Base-by-base conservation (phyloP, 2,329 filamentous ascomycete species). In the Fusarium sp. region DNA sequence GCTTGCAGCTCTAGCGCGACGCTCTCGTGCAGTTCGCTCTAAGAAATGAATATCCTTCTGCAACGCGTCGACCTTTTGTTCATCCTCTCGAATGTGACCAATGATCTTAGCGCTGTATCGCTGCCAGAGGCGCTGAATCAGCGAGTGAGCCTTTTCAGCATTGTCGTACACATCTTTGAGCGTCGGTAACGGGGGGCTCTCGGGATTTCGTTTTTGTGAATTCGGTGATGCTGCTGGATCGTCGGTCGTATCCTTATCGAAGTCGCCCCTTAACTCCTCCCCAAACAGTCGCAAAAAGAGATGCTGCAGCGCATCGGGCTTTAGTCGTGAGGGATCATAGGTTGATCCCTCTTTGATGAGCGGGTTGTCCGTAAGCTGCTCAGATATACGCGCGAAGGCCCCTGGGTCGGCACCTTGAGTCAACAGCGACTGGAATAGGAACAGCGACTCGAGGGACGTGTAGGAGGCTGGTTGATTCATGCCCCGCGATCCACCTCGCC, bases 371-470 rank as follows among this genome's bases (percentile, higher is more conserved):
- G 87, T 90, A 67, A 98, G 87, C 62, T 90, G 82, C 69, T 91
- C 86, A 61, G 93, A 94, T 67, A 96, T 92, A 72, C 85, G 85
- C 74, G 82, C 82, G 81, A 97, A 96, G 77, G 87, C 88, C 65
- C 84, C 79, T 53, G 88, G 82, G 70, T 89, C 86, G 70, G 89
- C 83, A 76, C 91, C 91, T 79, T 92, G 85, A 72, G 84, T 83
- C 71, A 89, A 86, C 69, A 97, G 86, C 65, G 90, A 91, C 81
- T 95, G 92, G 82, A 96, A 95, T 75, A 97, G 86, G 71, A 96
- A 87, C 66, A 97, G 86, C 76, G 91, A 92, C 86, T 97, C 94
- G 83, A 97, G 91, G 73, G 91, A 88, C 77, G 93, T 95, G 81
- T 96, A 94, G 75, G 85, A 84, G 77, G 88, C 85, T 80, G 81